Base-by-base conservation (phyloP, 371 early-diverging fungal genomes). In the Coemansia sp. region DNA sequence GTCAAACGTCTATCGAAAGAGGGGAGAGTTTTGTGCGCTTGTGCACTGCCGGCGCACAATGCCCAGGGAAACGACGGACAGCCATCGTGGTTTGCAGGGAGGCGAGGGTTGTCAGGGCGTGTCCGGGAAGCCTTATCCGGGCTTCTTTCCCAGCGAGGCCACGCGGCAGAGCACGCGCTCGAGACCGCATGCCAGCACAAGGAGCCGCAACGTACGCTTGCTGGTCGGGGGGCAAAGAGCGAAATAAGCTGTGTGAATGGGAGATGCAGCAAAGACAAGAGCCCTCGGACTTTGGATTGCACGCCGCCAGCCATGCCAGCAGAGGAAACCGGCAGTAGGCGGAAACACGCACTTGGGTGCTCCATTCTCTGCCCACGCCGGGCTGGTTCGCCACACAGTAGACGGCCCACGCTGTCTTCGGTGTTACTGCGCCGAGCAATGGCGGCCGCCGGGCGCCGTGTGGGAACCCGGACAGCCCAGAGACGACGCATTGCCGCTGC, bases 301-400 rank as follows among this genome's bases (percentile, higher is more conserved):
- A 20, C 20, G 20, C 20, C 20, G 20, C 20, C 20, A 20, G 20
- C 20, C 20, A 20, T 20, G 20, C 20, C 20, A 20, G 20, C 20
- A 20, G 20, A 20, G 20, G 11, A n/a, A n/a, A 16, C 10, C 20
- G 14, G 45, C 45, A 45, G 45, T 45, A 45, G 45, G 45, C 20
- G 20, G 20, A 20, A 45, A 20, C 45, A 16, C 45, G 16, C 5
- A 7, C 7, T 16, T 10, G 31, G 33, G 34, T 33, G 34, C 33
- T 50, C 51, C 34, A 33, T 50, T 50, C 51, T 50, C 51, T 34
- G 35, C 33, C n/a, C 14, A 33, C 33, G 33, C 51, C 49, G 31
- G 26, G 30, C 49, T 14, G 14, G 49, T 33, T 30, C 51, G 34
- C 33, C 34, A 50, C 51, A 50, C 51, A 33, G 51, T 33, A 50